phyloP scores from a whole-genome alignment of 169 alveolate genomes.

The Cyclospora cayetanensis region DNA sequence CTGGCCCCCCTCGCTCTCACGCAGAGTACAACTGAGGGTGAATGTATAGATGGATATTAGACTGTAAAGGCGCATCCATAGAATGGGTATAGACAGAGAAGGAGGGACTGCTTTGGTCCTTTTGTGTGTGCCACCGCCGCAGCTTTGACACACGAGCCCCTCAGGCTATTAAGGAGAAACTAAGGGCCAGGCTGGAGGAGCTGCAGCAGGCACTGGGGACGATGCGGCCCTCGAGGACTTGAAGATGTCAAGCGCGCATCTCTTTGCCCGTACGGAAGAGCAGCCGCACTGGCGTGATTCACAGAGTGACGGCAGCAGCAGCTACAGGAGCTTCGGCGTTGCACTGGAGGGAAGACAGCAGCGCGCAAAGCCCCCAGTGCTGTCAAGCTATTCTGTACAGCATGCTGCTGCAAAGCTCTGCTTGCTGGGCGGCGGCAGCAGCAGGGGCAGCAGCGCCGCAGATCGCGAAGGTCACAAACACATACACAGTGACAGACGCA shows the following conservation, averaged over 20 bases:
- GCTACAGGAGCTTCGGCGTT: too few relatives aligned
- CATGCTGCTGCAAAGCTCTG: neutral
- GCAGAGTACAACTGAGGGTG: too few relatives aligned
- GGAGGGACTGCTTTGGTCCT: neutral
- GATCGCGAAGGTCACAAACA: neutral
- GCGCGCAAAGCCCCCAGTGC: neutral
- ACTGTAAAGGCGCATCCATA: too few relatives aligned
- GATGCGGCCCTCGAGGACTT: neutral
- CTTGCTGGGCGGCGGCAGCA: neutral
- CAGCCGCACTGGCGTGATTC: neutral
- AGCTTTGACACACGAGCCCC: neutral
- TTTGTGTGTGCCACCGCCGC: neutral
- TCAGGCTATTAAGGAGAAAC: neutral
- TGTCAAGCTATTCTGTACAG: neutral
- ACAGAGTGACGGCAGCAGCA: neutral
- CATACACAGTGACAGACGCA: neutral
- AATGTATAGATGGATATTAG: too few relatives aligned
- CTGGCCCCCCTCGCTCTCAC: too few relatives aligned
- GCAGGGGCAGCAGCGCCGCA: neutral
- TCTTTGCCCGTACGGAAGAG: neutral
- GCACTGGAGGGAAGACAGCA: too few relatives aligned
- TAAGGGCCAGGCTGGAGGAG: neutral
- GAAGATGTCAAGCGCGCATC: neutral
- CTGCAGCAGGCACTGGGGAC: neutral
- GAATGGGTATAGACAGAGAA: neutral